phyloP scores from a whole-genome alignment of 1,284 basidiomycete genomes.

The Hortiboletus rubellus region DNA sequence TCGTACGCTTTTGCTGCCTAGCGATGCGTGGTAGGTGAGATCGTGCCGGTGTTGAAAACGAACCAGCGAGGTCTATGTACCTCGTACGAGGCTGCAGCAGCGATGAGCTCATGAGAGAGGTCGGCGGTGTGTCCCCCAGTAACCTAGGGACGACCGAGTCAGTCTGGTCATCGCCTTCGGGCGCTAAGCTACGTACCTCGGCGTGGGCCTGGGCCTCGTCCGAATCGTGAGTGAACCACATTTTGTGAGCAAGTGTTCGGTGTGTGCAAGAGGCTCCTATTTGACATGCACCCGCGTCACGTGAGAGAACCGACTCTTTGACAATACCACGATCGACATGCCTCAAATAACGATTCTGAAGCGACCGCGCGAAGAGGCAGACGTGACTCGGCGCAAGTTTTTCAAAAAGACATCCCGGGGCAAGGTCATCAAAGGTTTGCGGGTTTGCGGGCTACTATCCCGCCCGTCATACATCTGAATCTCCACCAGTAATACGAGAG shows the following conservation, averaged over 20 bases:
- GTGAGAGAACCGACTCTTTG: conserved; percentile 2
- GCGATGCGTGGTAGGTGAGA: background rate
- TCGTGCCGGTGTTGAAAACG: background rate
- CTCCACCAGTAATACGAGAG: conserved; percentile 79
- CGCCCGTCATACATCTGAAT: background rate
- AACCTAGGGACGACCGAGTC: conserved; percentile 17
- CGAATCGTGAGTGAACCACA: conserved; percentile 28
- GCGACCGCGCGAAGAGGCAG: conserved; percentile 69
- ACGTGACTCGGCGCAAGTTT: conserved; percentile 83
- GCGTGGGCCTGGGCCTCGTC: conserved; percentile 23
- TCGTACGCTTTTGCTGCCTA: conserved; percentile 34
- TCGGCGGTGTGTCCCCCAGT: conserved; percentile 20
- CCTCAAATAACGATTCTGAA: conserved; percentile 78
- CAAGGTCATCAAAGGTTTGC: conserved; percentile 86
- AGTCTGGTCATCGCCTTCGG: background rate
- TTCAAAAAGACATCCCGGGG: conserved; percentile 94
- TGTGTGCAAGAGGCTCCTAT: background rate
- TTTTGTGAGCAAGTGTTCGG: background rate
- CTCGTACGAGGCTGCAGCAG: conserved; percentile 31
- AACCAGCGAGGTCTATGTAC: background rate
- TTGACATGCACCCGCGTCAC: background rate
- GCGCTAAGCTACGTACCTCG: conserved; percentile 3
- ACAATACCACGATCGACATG: conserved; percentile 32
- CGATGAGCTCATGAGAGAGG: conserved; percentile 29
- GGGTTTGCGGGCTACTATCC: conserved; percentile 27